Percentiles rank a stretch among this genome's conserved stretches.
These are phyloP conservation scores for Prunella vulgaris DNA, from an alignment of 257 asterid species.

Conservation along the genomic window DNA sequence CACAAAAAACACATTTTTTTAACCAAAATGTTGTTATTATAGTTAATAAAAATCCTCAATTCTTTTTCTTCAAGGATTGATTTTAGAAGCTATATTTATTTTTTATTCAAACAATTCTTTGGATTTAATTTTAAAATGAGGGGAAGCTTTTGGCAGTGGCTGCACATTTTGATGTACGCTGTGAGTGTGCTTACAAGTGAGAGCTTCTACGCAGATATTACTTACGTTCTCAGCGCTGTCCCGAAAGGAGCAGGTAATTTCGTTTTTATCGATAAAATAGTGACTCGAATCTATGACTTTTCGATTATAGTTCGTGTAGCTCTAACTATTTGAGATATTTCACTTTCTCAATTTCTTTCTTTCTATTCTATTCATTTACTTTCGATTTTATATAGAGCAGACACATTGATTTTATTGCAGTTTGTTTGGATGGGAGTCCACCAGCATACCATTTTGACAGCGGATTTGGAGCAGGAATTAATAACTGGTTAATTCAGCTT, in stretches of 20 bases:
- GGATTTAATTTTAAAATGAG: conserved; percentile 18
- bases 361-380: too few species aligned
- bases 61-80: not conserved
- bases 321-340: too few species aligned
- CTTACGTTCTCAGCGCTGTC: conserved; percentile 49
- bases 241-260: conserved; percentile 67
- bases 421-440: conserved; percentile 78
- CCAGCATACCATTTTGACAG: conserved; percentile 61
- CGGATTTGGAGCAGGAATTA: conserved; percentile 53
- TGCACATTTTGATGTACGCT: conserved; percentile 22
- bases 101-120: not conserved
- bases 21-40: conserved; percentile 22
- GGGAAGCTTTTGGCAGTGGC: conserved; percentile 28
- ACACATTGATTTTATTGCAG: not conserved
- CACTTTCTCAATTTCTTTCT: not conserved
- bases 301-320: too few species aligned
- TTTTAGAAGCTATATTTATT: not conserved
- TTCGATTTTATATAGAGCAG: too few species aligned
- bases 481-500: conserved; percentile 62
- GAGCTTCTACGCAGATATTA: conserved; percentile 39
- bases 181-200: conserved; percentile 25
- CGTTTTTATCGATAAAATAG: not conserved
- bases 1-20: not conserved
- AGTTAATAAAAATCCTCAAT: conserved; percentile 15
- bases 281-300: too few species aligned